These are phyloP conservation scores for Phaeotremella skinneri DNA, from an alignment of 768 basidiomycete genomes.

Conservation along the genomic window DNA sequence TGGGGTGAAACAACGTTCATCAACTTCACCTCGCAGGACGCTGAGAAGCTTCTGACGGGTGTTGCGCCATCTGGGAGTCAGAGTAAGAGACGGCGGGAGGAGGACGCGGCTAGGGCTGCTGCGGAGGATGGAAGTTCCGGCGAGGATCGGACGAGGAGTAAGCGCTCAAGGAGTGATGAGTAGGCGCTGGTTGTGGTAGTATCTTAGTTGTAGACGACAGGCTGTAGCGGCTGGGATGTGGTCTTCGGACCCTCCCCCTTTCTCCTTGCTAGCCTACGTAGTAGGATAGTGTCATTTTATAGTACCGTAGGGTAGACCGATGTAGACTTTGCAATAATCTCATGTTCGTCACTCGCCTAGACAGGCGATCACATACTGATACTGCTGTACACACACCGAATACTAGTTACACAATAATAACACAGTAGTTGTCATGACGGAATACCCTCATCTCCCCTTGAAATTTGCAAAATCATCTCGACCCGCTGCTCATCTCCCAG, in stretches of 20 bases:
- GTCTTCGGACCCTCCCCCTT: not conserved
- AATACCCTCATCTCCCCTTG: not conserved
- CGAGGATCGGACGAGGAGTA: conserved; percentile 2
- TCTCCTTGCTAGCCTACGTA: not conserved
- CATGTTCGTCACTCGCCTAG: no score
- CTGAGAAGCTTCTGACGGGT: conserved; percentile 46
- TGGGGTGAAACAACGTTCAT: conserved; percentile 49
- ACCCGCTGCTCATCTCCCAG: conserved; percentile 10
- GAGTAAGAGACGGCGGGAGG: conserved; percentile 40
- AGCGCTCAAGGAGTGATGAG: conserved; percentile 6
- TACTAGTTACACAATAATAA: no score
- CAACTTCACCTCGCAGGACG: conserved; percentile 52
- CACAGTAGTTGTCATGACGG: no score
- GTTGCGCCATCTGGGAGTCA: conserved; percentile 49
- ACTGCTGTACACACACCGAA: no score
- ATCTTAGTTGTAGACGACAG: not conserved
- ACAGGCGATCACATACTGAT: no score
- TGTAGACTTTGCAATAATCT: not conserved
- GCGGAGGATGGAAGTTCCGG: conserved; percentile 1
- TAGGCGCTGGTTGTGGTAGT: not conserved
- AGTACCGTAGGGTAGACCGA: not conserved
- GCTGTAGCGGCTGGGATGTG: not conserved
- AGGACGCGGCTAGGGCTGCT: conserved; percentile 20
- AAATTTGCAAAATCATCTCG: not conserved
- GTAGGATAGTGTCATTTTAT: not conserved